A percentile compares a stretch with the other conserved stretches of the same genome.
phyloP scores from a whole-genome alignment of 306 rosid genomes.

The Trifolium repens region DNA sequence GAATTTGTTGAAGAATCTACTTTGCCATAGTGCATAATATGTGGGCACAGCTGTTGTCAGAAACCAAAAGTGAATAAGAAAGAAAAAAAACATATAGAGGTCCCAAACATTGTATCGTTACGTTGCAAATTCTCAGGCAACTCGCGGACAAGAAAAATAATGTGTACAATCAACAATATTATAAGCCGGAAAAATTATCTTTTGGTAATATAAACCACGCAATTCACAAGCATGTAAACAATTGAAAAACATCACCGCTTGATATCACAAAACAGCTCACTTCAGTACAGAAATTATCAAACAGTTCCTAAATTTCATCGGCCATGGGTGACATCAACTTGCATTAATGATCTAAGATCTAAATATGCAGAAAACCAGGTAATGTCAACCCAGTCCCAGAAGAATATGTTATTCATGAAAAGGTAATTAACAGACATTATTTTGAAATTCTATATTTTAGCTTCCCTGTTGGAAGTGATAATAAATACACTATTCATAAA shows the following conservation, averaged over 20 bases:
- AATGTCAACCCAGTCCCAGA: constrained; percentile 29
- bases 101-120: constrained; percentile 6
- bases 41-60: constrained; percentile 73
- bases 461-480: constrained; percentile 29
- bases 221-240: constrained; percentile 16
- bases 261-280: constrained; percentile 22
- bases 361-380: background rate
- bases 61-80: constrained; percentile 37
- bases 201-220: background rate
- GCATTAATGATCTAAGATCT: constrained; percentile 29
- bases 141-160: constrained; percentile 11
- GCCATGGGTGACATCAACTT: constrained; percentile 27
- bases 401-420: constrained; percentile 17
- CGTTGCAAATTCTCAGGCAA: background rate
- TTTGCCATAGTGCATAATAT: constrained; percentile 75
- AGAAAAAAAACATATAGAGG: constrained; percentile 19
- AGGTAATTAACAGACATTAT: constrained; percentile 9
- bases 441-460: constrained; percentile 25
- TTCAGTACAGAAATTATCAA: constrained; percentile 27
- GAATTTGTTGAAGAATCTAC: constrained; percentile 69
- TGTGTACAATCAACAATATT: background rate
- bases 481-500: constrained; percentile 28
- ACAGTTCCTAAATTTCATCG: constrained; percentile 19
- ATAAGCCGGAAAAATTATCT: background rate
- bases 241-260: constrained; percentile 3